These are phyloP conservation scores for Fusarium mexicanum DNA, from an alignment of 2,329 filamentous ascomycete species.

Conservation along the genomic window DNA sequence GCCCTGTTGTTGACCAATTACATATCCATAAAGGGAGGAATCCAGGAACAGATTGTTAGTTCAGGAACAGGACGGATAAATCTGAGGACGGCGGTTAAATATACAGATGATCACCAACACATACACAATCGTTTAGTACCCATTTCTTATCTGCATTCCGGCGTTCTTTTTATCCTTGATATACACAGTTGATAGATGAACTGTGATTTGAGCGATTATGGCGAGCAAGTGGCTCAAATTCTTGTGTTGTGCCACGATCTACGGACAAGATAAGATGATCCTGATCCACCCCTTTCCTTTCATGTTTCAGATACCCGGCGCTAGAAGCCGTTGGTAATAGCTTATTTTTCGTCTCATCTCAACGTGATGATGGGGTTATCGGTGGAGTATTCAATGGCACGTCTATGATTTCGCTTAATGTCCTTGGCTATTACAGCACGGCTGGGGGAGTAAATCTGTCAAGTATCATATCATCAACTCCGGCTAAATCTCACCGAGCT, in stretches of 20 bases:
- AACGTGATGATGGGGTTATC: conserved; percentile 8
- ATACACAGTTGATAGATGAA: background rate
- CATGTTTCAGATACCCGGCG: conserved; percentile 35
- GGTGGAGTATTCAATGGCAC: background rate
- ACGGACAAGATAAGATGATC: conserved; percentile 6
- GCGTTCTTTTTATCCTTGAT: background rate
- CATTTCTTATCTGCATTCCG: background rate
- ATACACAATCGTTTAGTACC: background rate
- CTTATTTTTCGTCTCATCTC: conserved; percentile 3
- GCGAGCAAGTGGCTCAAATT: background rate
- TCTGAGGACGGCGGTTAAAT: conserved; percentile 4
- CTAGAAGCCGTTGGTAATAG: conserved; percentile 4
- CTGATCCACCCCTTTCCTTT: background rate
- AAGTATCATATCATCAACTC: background rate
- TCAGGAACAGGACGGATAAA: background rate
- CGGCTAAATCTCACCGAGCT: background rate
- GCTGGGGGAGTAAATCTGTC: background rate
- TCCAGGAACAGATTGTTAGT: background rate
- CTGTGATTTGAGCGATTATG: background rate
- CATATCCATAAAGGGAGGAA: background rate
- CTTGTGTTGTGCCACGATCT: background rate
- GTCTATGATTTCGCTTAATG: background rate
- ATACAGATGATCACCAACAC: background rate
- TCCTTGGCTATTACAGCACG: background rate
- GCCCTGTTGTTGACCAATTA: conserved; percentile 5